These are phyloP conservation scores for Nicotiana paniculata DNA, from an alignment of 257 asterid species.

Conservation along the genomic window DNA sequence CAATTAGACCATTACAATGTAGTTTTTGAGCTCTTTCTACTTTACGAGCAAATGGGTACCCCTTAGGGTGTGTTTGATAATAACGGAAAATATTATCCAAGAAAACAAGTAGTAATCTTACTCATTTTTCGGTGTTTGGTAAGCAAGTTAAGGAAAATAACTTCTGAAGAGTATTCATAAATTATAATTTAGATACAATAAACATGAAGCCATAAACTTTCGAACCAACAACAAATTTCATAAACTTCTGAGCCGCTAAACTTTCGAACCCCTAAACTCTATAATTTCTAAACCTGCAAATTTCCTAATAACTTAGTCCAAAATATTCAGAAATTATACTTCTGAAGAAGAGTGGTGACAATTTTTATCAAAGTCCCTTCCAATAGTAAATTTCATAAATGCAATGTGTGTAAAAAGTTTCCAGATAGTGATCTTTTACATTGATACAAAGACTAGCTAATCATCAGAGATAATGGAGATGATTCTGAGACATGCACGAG, in stretches of 20 bases:
- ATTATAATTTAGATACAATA: too few species aligned
- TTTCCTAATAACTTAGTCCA: not conserved
- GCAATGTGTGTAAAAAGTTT: not conserved
- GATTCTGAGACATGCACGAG: not conserved
- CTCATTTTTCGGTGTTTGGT: too few species aligned
- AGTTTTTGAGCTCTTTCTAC: not conserved
- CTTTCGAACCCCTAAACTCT: too few species aligned
- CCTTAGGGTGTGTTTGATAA: not conserved
- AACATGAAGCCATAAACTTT: too few species aligned
- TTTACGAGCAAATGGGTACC: not conserved
- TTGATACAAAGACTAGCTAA: not conserved
- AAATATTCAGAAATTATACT: too few species aligned
- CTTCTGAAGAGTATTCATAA: too few species aligned
- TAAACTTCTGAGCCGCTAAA: too few species aligned
- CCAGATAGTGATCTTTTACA: not conserved
- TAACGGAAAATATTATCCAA: too few species aligned
- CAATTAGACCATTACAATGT: not conserved
- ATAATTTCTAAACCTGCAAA: too few species aligned
- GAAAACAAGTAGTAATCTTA: too few species aligned
- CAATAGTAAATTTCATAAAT: not conserved
- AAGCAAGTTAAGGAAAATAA: too few species aligned
- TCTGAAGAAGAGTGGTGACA: not conserved
- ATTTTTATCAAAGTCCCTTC: not conserved
- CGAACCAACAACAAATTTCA: too few species aligned
- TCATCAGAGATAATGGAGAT: not conserved